These are phyloP conservation scores for Chalaropsis thielavioides DNA, from an alignment of 2,329 filamentous ascomycete species.

Conservation along the genomic window DNA sequence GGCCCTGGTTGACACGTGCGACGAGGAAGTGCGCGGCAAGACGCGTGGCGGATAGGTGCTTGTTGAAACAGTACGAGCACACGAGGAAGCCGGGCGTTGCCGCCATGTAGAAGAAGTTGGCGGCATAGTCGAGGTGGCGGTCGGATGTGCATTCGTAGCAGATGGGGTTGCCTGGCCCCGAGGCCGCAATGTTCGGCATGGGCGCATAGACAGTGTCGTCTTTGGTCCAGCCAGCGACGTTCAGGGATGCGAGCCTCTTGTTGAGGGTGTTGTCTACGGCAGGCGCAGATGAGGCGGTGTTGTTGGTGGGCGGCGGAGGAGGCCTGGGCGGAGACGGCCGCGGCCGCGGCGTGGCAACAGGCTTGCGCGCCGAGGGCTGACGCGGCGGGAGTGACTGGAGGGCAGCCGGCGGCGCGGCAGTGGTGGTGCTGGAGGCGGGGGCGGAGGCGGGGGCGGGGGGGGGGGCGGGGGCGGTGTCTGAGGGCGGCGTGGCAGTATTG, in stretches of 20 bases:
- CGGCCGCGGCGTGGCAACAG: not conserved
- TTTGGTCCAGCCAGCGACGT: constrained; percentile 8
- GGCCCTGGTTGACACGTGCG: not conserved
- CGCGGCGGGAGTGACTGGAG: not conserved
- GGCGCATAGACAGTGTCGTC: not conserved
- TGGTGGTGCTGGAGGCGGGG: not conserved
- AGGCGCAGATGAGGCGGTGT: not conserved
- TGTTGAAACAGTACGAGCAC: constrained; percentile 30
- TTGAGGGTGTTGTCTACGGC: not conserved
- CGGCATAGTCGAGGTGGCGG: constrained; percentile 21
- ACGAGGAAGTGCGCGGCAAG: constrained; percentile 23
- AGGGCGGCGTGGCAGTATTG: not conserved
- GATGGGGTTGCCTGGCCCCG: constrained; percentile 2
- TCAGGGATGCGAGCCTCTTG: not conserved
- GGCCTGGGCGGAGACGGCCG: not conserved
- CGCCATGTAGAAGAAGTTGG: constrained; percentile 24
- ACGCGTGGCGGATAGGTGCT: constrained; percentile 24
- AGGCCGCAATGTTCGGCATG: not conserved
- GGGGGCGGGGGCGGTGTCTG: not conserved
- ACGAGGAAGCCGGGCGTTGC: constrained; percentile 25
- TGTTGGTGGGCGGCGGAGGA: not conserved
- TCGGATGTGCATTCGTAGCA: constrained; percentile 8
- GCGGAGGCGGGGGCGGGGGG: too few species aligned
- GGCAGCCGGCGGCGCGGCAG: not conserved
- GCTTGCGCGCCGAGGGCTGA: not conserved